Conservation (phyloP, 1,284 basidiomycete species). For the Apiotrichum veenhuisii region DNA sequence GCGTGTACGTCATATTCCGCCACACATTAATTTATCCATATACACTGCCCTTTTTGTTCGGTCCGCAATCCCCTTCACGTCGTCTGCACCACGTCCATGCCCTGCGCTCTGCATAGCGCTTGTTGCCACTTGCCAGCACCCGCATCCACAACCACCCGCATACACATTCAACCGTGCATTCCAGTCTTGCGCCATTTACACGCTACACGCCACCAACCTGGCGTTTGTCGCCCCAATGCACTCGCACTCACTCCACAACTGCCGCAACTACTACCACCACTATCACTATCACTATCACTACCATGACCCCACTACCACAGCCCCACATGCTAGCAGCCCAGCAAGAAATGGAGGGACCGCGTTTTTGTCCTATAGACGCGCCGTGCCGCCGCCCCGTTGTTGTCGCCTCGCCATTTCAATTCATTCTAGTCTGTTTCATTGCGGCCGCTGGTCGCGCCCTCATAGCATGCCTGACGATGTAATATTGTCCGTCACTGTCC, state of each 20-base stretch:
- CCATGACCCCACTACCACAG: not conserved
- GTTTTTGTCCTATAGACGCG: not conserved
- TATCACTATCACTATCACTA: not conserved
- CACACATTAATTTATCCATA: not conserved
- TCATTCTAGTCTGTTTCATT: not conserved
- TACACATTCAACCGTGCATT: not conserved
- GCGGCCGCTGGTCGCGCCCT: conserved; percentile 12
- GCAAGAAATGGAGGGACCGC: not conserved
- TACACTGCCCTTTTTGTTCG: not conserved
- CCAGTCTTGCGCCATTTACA: not conserved
- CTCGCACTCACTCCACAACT: not conserved
- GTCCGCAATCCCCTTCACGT: not conserved
- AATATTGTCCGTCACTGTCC: conserved; percentile 9
- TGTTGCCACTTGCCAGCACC: too few species aligned
- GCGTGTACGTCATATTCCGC: not conserved
- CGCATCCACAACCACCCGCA: not conserved
- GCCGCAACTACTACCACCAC: not conserved
- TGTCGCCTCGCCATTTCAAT: conserved; percentile 4
- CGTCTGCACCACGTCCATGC: too few species aligned
- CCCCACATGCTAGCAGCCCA: not conserved
- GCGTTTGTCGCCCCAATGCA: not conserved
- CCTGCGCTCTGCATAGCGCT: too few species aligned
- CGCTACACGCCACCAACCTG: not conserved
- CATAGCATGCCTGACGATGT: conserved; percentile 19
- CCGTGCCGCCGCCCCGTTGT: not conserved